Evolutionary conservation across 805 yeast species (phyloP).

Genomic region (Wickerhamiella cacticola): DNA sequence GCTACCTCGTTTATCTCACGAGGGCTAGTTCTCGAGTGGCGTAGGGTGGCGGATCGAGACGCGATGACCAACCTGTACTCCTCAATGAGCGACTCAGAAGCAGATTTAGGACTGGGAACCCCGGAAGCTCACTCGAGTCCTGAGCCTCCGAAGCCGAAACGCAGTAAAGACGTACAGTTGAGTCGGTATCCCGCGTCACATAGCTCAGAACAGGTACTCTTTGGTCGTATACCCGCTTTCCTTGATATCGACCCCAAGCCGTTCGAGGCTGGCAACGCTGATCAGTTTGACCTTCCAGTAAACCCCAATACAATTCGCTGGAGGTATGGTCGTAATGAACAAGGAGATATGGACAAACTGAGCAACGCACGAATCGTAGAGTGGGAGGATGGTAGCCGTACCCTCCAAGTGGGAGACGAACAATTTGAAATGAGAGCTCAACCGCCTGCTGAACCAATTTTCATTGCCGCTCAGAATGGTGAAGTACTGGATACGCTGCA

Average conservation of each 20-base stretch:
- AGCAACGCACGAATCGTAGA: conserved; percentile 81
- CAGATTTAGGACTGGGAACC: conserved; percentile 3
- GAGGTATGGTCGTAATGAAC: conserved; percentile 67
- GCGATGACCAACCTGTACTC: background rate
- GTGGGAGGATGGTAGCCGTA: conserved; percentile 88
- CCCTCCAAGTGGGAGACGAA: conserved; percentile 79
- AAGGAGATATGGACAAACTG: conserved; percentile 56
- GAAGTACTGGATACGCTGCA: conserved; percentile 61
- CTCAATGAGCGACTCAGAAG: conserved; percentile 8
- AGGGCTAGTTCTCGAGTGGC: too few relatives aligned
- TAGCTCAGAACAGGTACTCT: conserved; percentile 13
- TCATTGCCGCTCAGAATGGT: conserved; percentile 53
- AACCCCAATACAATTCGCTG: conserved; percentile 68
- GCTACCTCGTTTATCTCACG: too few relatives aligned
- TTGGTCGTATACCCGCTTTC: conserved; percentile 62
- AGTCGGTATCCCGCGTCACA: conserved; percentile 22
- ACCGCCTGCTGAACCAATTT: conserved; percentile 55
- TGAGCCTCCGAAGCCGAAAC: conserved; percentile 10
- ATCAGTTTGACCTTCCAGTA: conserved; percentile 39
- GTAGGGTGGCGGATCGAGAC: background rate
- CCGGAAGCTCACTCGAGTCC: background rate
- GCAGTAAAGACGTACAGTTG: background rate
- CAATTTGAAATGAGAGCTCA: conserved; percentile 59
- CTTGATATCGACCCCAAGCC: conserved; percentile 74
- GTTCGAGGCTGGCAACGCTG: conserved; percentile 40